Evolutionary conservation across 306 rosid species (phyloP), one percentile per base, ranked within the genome.

Genomic region (Prunus padus): DNA sequence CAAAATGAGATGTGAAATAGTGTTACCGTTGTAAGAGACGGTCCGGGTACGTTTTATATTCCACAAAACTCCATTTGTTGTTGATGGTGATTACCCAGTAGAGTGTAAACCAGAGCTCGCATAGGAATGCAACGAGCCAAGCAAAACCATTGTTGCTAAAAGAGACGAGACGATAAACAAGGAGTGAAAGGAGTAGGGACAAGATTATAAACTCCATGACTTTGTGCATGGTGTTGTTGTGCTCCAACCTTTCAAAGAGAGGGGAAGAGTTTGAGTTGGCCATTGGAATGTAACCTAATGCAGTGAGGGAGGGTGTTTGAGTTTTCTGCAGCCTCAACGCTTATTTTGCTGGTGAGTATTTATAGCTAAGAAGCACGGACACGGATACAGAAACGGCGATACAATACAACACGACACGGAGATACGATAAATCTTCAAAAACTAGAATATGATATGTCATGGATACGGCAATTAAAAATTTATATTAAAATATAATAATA

Each of bases 31-130:
- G 78, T 19, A 60, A 71, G 63, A 83, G 79, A 20, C 54, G 75
- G 12, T 71, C 63, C 0, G 78, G 81, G 49, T 71, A 52, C 1
- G 83, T 77, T 76, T 71, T 51, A 68, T 66, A 54, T 14, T 72
- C 25, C 3, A 77, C 65, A 19, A 51, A 28, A 40, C 11, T 81
- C 85, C 85, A 81, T 60, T 66, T 81, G 74, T 11, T 64, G 75
- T 16, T 66, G 13, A 77, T 65, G 26, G 4, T 23, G 59, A 72
- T 46, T 6, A 28, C 57, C 61, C 78, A 77, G 47, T 23, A 28
- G 56, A 77, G 42, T 14, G 81, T 76, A 44, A 77, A 77, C 71
- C 78, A 81, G 49, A 81, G 74, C 71, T 81, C 85, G 2, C 81
- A 81, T 3, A 77, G 69, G 60, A 71, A 72, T 23, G 85, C 81